Conservation (phyloP, 2,329 filamentous ascomycete species). For the Fusarium chlamydosporum region DNA sequence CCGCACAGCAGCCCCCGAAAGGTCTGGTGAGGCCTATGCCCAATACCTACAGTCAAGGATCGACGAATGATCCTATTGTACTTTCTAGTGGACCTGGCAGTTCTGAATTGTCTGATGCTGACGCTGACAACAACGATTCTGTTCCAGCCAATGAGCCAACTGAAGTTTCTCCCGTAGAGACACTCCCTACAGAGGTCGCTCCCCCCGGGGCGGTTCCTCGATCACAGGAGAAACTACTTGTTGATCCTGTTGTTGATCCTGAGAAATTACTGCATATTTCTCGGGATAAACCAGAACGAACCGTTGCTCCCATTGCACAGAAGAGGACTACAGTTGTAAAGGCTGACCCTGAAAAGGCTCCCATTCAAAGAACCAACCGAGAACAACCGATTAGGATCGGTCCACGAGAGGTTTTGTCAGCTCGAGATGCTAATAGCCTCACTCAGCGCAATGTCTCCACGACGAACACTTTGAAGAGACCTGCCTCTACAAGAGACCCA, state of each 20-base stretch:
- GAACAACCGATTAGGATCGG: background rate
- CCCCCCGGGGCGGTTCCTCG: too few species aligned
- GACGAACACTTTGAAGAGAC: slow-evolving; percentile 10
- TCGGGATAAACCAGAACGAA: background rate
- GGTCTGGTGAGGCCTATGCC: background rate
- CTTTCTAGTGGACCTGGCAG: slow-evolving; percentile 41
- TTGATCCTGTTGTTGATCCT: background rate
- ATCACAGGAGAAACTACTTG: background rate
- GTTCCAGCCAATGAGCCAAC: background rate
- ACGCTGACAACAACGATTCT: background rate
- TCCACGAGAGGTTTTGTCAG: slow-evolving; percentile 8
- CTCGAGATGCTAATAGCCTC: slow-evolving; percentile 32
- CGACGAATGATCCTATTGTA: slow-evolving; percentile 25
- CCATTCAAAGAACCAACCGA: background rate
- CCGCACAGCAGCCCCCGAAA: background rate
- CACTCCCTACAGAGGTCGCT: too few species aligned
- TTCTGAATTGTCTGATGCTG: slow-evolving; percentile 9
- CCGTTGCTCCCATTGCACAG: background rate
- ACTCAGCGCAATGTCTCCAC: slow-evolving; percentile 2
- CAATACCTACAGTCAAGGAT: background rate
- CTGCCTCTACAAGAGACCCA: background rate
- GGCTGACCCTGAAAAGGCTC: background rate
- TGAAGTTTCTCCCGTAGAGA: background rate
- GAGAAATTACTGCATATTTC: background rate
- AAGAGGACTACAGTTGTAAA: background rate